Evolutionary conservation across 2,329 filamentous ascomycete species (phyloP), one percentile per base, ranked within the genome.

Genomic region (Aureobasidium namibiae): DNA sequence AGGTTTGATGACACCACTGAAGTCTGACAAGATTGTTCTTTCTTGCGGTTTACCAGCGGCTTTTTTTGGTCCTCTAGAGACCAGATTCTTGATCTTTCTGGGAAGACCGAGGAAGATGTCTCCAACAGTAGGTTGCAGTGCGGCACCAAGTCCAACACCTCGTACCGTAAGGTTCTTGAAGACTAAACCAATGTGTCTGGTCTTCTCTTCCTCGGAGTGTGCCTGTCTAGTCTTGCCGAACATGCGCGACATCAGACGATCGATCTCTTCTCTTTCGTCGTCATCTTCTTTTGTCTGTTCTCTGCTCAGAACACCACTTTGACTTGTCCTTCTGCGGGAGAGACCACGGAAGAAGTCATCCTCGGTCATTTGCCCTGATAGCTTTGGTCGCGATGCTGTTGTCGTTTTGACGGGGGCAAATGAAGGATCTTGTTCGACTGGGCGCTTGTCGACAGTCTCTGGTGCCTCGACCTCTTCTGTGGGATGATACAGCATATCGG

Each of bases 131-230:
- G 79, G 78, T 62, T 88, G 84, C 33, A 88, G 75, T 10, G 83
- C 82, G 1, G 85, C 81, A 29, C 85, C 82, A 14, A 84, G 74
- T 29, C 81, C 80, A 67, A 82, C 74, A 16, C 82, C 86, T 56
- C 83, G 77, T 18, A 89, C 85, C 0, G 76, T 86, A 48, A 89
- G 74, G 59, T 84, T 76, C 63, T 81, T 76, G 82, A 84, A 89
- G 1, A 85, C 82, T 0, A 89, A 77, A 24, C 86, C 86, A 3
- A 87, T 77, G 67, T 89, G 86, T 23, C 86, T 76, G 0, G 84
- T 87, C 67, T 87, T 83, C 65, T 88, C 86, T 62, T 87, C 85
- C 62, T 88, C 82, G 0, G 84, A 87, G n/a, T 82, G 75, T 45
- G 80, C 78, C 64, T 86, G 84, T 6, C 87, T 78, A 21, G 81